phyloP scores from a whole-genome alignment of 2,329 filamentous ascomycete genomes.

The Colletotrichum limetticola region DNA sequence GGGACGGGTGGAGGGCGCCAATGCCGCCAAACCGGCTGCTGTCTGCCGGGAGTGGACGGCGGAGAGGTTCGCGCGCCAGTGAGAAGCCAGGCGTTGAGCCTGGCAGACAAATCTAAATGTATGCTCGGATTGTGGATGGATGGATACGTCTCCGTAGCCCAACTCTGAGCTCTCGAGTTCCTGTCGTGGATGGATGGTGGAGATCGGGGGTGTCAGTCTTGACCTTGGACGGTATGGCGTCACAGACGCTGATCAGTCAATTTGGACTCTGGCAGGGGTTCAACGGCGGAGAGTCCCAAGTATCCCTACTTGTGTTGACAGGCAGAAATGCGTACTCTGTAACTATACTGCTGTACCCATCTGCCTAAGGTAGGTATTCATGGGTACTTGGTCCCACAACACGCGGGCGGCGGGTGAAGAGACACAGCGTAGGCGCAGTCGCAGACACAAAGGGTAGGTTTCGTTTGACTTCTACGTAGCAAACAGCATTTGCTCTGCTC shows the following conservation, averaged over 20 bases:
- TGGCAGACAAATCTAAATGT: neutral
- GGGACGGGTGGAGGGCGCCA: neutral
- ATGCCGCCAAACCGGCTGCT: slow-evolving; percentile 33
- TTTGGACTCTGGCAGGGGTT: slow-evolving; percentile 2
- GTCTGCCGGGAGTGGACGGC: slow-evolving; percentile 31
- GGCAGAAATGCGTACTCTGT: neutral
- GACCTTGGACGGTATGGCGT: slow-evolving; percentile 42
- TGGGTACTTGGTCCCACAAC: neutral
- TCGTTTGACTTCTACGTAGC: no score
- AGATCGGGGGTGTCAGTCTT: slow-evolving; percentile 20
- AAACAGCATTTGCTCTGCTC: no score
- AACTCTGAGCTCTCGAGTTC: slow-evolving; percentile 8
- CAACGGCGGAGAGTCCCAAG: neutral
- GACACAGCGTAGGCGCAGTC: neutral
- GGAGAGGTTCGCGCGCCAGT: slow-evolving; percentile 21
- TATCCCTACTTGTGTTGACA: neutral
- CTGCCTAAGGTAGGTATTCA: no score
- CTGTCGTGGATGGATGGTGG: slow-evolving; percentile 10
- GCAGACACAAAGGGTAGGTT: neutral
- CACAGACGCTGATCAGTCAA: slow-evolving; percentile 44
- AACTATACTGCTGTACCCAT: neutral
- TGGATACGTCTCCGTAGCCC: neutral
- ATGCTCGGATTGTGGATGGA: neutral
- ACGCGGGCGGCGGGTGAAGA: neutral
- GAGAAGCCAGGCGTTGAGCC: slow-evolving; percentile 8